Evolutionary conservation across 106 monocot species (phyloP), one percentile per base, ranked within the genome.

Genomic region (Iris macrosiphon): DNA sequence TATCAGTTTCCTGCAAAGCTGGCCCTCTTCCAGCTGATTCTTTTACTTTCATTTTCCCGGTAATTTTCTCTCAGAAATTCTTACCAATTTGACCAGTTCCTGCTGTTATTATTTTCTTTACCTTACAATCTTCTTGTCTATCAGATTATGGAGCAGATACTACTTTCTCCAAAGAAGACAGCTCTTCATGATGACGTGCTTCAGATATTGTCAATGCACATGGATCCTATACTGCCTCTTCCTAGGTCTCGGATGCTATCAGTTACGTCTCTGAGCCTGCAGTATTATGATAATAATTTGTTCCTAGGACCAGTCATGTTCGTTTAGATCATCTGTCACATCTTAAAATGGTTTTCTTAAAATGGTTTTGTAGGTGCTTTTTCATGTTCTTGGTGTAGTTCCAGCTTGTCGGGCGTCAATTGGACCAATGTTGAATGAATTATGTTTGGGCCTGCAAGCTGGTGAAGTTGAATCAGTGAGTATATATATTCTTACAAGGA

Each of bases 1-100:
- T 98, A 60, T 64, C 63, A 13, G 30, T 69, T 27, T 91, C 98
- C 6, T 98, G 90, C 60, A 83, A 80, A 62, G 25, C 54, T 58
- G 80, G 87, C n/a, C 80, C 87, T 47, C 87, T 98, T 59, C 98
- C 98, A 12, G 87, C 98, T 27, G 91, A 98, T 81, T 87, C 98
- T 17, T 98, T 98, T 62, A 80, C 91, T 44, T 90, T 91, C 61
- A 44, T 98, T 31, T 98, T 98, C 40, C 96, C 86, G 66, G 96
- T 98, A 86, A 21, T 22, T 28, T n/a, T n/a, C n/a, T n/a, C n/a
- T 26, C 13, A 15, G 2, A 31, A 10, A 25, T 25, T 26, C 25
- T 57, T 37, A 6, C n/a, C 25, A 7, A 39, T 19, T 14, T 57
- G 32, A 7, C 9, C 52, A 8, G 16, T 17, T 6, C 31, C 17